phyloP scores from a whole-genome alignment of 2,329 filamentous ascomycete genomes.

The Neoscytalidium dimidiatum region DNA sequence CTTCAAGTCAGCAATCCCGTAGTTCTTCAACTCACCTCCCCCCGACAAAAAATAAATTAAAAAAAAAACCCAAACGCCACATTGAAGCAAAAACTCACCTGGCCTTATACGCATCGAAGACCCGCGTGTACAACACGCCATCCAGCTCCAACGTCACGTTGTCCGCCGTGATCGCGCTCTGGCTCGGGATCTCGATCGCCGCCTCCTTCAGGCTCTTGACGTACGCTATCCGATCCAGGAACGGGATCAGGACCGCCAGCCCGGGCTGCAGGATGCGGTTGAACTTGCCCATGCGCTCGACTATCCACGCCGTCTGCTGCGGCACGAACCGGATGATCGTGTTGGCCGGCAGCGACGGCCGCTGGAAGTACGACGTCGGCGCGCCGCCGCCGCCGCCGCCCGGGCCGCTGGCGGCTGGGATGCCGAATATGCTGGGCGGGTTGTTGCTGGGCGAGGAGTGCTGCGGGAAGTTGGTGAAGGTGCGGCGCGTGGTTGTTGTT shows the following conservation, averaged over 20 bases:
- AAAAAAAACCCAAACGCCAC: neutral
- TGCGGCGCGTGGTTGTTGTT: neutral
- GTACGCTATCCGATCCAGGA: slow-evolving; percentile 94
- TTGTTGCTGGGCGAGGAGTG: neutral
- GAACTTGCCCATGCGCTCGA: slow-evolving; percentile 99
- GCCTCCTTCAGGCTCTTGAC: slow-evolving; percentile 97
- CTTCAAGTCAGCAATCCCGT: neutral
- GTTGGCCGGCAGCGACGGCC: slow-evolving; percentile 76
- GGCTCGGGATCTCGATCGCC: slow-evolving; percentile 94
- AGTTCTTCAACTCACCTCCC: neutral
- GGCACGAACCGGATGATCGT: slow-evolving; percentile 95
- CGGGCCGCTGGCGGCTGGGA: neutral
- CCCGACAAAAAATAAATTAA: neutral
- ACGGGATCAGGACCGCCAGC: slow-evolving; percentile 82
- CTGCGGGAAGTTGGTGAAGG: slow-evolving; percentile 4
- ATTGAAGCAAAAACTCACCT: slow-evolving; percentile 59
- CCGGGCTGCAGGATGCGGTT: slow-evolving; percentile 90
- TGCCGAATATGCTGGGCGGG: slow-evolving; percentile 8
- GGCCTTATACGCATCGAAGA: slow-evolving; percentile 98
- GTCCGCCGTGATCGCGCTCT: slow-evolving; percentile 97
- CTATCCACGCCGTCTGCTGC: slow-evolving; percentile 99
- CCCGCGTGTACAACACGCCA: slow-evolving; percentile 90
- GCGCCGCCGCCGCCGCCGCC: slow-evolving; percentile 25
- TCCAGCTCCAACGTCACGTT: slow-evolving; percentile 97
- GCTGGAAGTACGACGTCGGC: slow-evolving; percentile 79